phyloP scores from a whole-genome alignment of 306 rosid genomes.

The Dryas drummondii region DNA sequence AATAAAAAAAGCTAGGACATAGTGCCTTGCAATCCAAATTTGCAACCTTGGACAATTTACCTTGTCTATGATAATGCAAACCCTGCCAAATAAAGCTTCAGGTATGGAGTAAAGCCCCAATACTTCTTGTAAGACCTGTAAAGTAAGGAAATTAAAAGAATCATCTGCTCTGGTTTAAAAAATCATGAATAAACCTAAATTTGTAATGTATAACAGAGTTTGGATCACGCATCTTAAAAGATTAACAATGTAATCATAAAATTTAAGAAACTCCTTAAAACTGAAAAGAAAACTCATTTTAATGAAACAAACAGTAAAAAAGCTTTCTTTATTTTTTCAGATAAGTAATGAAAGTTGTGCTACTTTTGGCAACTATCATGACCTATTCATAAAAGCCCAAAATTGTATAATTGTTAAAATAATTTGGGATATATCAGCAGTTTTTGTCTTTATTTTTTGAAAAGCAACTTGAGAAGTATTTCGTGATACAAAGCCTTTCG shows the following conservation, averaged over 20 bases:
- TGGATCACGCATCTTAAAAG: constrained; percentile 7
- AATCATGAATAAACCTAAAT: neutral
- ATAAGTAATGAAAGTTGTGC: neutral
- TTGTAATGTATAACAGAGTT: neutral
- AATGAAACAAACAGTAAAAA: neutral
- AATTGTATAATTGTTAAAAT: neutral
- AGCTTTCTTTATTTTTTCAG: neutral
- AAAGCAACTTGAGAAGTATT: constrained; percentile 9
- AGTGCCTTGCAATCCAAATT: constrained; percentile 2
- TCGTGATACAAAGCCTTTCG: constrained; percentile 21
- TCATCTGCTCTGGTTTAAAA: neutral
- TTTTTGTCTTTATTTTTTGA: neutral
- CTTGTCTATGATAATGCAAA: constrained; percentile 94
- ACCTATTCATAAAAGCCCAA: neutral
- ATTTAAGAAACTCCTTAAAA: neutral
- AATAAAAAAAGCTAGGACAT: neutral
- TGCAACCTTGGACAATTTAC: constrained; percentile 46
- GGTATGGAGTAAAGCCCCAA: constrained; percentile 65
- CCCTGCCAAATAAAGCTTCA: constrained; percentile 77
- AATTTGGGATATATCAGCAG: neutral
- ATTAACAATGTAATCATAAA: neutral
- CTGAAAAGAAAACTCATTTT: neutral
- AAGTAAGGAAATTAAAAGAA: constrained; percentile 17
- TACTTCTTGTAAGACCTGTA: constrained; percentile 88
- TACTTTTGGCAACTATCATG: constrained; percentile 4